Conservation (phyloP, 169 alveolate species). For the Babesia caballi region DNA sequence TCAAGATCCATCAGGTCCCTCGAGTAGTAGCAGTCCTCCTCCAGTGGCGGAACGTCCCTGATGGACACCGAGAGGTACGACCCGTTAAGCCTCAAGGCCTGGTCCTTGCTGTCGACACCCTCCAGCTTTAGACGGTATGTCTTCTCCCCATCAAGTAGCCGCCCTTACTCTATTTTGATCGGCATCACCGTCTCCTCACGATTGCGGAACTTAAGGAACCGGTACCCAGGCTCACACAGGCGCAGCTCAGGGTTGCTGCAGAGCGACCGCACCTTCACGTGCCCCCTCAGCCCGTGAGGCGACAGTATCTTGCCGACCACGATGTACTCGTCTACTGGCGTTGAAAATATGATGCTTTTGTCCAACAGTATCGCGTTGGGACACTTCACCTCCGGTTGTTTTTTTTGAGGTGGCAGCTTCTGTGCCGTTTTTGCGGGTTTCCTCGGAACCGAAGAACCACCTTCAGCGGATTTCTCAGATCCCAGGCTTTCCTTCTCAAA, state of each 20-base stretch:
- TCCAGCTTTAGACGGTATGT: conserved; percentile 45
- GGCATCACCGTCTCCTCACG: conserved; percentile 56
- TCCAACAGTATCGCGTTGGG: conserved; percentile 37
- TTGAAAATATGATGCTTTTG: conserved; percentile 35
- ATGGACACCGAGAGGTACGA: conserved; percentile 46
- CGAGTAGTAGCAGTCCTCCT: conserved; percentile 56
- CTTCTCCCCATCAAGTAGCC: conserved; percentile 20
- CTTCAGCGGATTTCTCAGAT: background rate
- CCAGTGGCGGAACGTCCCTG: conserved; percentile 45
- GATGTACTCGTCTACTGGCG: conserved; percentile 41
- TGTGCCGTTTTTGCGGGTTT: too few species aligned
- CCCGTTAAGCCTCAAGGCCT: conserved; percentile 48
- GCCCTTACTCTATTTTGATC: conserved; percentile 42
- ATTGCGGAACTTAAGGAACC: conserved; percentile 39
- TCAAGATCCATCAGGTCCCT: conserved; percentile 32
- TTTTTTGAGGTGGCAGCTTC: too few species aligned
- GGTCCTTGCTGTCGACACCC: conserved; percentile 55
- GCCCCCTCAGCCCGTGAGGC: conserved; percentile 54
- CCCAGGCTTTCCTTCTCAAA: background rate
- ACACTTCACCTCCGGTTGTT: background rate
- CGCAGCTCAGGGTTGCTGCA: conserved; percentile 27
- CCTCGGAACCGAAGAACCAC: background rate
- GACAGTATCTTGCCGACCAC: conserved; percentile 39
- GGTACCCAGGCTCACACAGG: conserved; percentile 55
- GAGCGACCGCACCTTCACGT: conserved; percentile 46